Percentiles rank a stretch among this genome's conserved stretches.
These are phyloP conservation scores for Boletus patriciae DNA, from an alignment of 768 basidiomycete species.

Conservation along the genomic window DNA sequence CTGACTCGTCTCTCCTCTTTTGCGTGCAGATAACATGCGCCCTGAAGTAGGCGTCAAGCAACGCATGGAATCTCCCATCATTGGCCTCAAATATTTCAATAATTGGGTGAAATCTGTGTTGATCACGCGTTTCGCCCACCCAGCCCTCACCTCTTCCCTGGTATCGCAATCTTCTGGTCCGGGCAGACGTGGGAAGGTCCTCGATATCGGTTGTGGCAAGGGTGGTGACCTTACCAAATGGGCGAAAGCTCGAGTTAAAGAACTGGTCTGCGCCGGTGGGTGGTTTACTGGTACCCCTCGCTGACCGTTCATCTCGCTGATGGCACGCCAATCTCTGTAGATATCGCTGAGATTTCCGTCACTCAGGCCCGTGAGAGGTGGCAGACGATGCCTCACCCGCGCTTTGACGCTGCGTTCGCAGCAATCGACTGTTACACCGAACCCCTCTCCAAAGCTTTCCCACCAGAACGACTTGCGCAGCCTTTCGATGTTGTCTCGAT, in stretches of 20 bases:
- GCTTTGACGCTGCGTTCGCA: conserved; percentile 79
- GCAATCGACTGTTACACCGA: conserved; percentile 87
- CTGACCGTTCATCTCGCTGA: not conserved
- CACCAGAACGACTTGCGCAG: conserved; percentile 54
- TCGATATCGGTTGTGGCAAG: conserved; percentile 99
- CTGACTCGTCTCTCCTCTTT: conserved; percentile 6
- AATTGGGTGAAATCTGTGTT: conserved; percentile 99
- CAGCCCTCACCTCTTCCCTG: conserved; percentile 51
- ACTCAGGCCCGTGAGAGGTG: conserved; percentile 83
- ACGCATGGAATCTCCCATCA: conserved; percentile 88
- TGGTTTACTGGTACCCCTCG: conserved; percentile 14
- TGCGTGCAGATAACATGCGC: conserved; percentile 75
- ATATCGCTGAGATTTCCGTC: conserved; percentile 86
- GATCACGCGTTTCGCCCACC: conserved; percentile 85
- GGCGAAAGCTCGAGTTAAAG: conserved; percentile 79
- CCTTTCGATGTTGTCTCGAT: conserved; percentile 95
- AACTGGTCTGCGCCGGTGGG: conserved; percentile 80
- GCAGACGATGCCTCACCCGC: conserved; percentile 47
- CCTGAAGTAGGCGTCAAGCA: conserved; percentile 88
- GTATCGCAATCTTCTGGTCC: conserved; percentile 24
- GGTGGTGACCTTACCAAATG: conserved; percentile 97
- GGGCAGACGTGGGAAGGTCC: conserved; percentile 64
- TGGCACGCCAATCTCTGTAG: conserved; percentile 39
- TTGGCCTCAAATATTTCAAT: conserved; percentile 96
- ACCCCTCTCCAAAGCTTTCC: conserved; percentile 66